Base-by-base conservation (phyloP, 768 basidiomycete genomes). In the Thelephora ganbajun region DNA sequence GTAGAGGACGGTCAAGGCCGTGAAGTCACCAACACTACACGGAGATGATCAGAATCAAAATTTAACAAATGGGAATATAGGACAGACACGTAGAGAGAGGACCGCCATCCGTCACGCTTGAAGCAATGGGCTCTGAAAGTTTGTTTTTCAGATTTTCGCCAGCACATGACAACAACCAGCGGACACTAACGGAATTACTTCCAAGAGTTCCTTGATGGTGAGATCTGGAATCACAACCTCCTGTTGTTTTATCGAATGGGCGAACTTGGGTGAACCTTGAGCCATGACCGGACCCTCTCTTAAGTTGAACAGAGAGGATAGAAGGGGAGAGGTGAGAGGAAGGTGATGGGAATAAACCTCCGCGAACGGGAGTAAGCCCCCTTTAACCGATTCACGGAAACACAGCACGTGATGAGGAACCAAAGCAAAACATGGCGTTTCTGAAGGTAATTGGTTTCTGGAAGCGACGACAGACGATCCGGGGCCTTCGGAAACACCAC, bases 171-270 rank as follows among this genome's bases (percentile, higher is more conserved):
- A 11, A 46, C 30, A 1, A 19, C 33, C 20, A 16, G 45, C 14
- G 18, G 46, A 34, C 45, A 47, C 82, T 53, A 57, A 87, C 78
- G 92, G 92, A 59, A 96, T 92, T 14, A 73, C 77, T 41, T 74
- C 74, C 45, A 93, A 72, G 55, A 94, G 61, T 57, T 96, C 85
- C 69, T 93, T 96, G 63, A 93, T 74, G 35, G 85, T 73, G 52
- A 90, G 74, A 69, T 90, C 82, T 18, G 91, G 91, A 51, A 94
- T 84, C 20, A 73, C 58, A 50, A 76, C 74, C 42, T 73, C 69
- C 37, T 67, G 72, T 65, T 85, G 84, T 51, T 80, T 69, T 43
- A 30, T 30, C 26, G 71, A 57, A 48, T 59, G 61, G 48, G 59
- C 59, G 18, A 46, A 48, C 12, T 48, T 52, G 47, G 48, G 45